Evolutionary conservation across 305 asterid species (phyloP), one percentile per base, ranked within the genome.

Genomic region (Fraxinus xanthoxyloides): DNA sequence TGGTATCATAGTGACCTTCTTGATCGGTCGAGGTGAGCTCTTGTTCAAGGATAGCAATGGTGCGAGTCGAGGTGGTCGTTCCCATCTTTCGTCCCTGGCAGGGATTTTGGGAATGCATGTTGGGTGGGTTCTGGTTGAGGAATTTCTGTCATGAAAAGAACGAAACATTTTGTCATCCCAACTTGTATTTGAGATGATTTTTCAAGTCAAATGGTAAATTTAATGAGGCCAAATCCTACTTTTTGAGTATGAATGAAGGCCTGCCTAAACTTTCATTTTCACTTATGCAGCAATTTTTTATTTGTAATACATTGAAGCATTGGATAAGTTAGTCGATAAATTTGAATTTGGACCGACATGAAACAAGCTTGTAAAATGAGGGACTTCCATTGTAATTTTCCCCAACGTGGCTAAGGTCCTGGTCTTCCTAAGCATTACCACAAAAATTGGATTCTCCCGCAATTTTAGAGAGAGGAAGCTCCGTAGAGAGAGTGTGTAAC

Each of bases 381-480:
- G 31, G 73, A 24, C 73, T 4, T 26, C 73, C 35, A 1, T 26
- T 65, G 73, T 10, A 65, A 65, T 0, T 10, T 26, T 24, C 35
- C n/a, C 19, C 28, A 77, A 78, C 82, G 78, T 80, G 88, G 84
- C 86, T 69, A 78, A 8, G 80, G 36, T 54, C 80, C 23, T 73
- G 30, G 19, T 79, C 73, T 67, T 82, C 77, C 76, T 72, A 77
- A 80, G 79, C 89, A 82, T 79, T 63, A 73, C 79, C 87, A 82
- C 56, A 76, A 4, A 81, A 72, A 21, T 30, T 9, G 9, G 73
- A 84, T 61, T 81, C 85, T 73, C 84, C 79, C 79, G 84, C 86
- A 82, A 19, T 77, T 77, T 78, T 77, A 78, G 78, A 78, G 85
- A 75, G 65, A 46, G 61, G 19, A 17, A 51, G 61, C 19, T 51